Evolutionary conservation across 257 asterid genomes (phyloP), one percentile per base, ranked within the genome.

Genomic region (Gentiana straminea): DNA sequence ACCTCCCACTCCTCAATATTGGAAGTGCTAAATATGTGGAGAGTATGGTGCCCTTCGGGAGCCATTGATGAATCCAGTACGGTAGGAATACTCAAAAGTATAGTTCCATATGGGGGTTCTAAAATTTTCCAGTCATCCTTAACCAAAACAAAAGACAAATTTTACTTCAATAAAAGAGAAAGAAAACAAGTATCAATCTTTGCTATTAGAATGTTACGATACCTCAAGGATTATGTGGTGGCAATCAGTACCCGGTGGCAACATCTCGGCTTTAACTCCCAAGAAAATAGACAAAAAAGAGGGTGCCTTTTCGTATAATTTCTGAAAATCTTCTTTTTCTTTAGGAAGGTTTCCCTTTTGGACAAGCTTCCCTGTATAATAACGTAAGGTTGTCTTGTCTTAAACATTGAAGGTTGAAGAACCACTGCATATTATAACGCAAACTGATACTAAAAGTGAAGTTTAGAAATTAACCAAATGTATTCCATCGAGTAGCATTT

Each of bases 401-500:
- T 4, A 35, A 7, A 7, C 33, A 11, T 35, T 38, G 11, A 32
- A n/a, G 4, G 35, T 32, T 54, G 7, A 35, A 45, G 10, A 15
- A 15, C 24, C 24, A 15, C 24, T 15, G 24, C 24, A 15, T 15
- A 15, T 15, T 15, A 15, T 15, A 15, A 32, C 33, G 6, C 49
- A 46, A 13, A n/a, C 47, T 35, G 35, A 37, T 15, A 11, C 37
- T 4, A 33, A 55, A 70, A 60, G 69, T 67, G 63, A 48, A 36
- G 34, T 7, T 45, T 15, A 63, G 36, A 44, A 69, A 73, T 80
- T 70, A 59, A 91, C 98, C 98, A 70, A 91, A 91, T 47, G 98
- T 91, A 74, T 91, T 95, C 98, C 98, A 91, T 87, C 98, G 79
- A 67, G 98, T 91, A 58, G 98, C 98, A 63, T 91, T 91, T 12